Evolutionary conservation across 768 basidiomycete genomes (phyloP).

Genomic region (Artomyces pyxidatus): DNA sequence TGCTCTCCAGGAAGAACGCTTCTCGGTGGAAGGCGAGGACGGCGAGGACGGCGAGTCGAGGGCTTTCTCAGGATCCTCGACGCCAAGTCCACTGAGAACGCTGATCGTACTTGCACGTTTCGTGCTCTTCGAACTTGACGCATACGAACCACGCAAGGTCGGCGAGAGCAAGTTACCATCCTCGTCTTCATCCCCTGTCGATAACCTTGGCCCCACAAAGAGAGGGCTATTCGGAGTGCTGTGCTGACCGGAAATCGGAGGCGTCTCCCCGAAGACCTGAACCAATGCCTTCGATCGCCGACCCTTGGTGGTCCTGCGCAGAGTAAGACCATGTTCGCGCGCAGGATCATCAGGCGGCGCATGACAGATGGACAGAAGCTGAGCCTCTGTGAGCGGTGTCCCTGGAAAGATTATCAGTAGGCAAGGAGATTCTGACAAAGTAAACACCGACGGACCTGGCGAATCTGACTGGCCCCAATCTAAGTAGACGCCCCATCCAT

Average conservation of each 20-base stretch:
- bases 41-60: constrained; percentile 52
- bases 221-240: constrained; percentile 30
- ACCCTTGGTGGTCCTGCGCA: constrained; percentile 46
- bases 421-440: not conserved
- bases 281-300: constrained; percentile 36
- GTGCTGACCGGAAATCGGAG: constrained; percentile 12
- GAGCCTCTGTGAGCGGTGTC: constrained; percentile 70
- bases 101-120: constrained; percentile 95
- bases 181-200: constrained; percentile 27
- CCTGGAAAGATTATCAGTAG: constrained; percentile 31
- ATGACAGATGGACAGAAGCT: constrained; percentile 78
- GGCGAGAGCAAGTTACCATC: constrained; percentile 22
- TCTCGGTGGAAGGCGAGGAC: constrained; percentile 38
- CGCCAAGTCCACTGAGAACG: constrained; percentile 89
- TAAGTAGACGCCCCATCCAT: constrained; percentile 84
- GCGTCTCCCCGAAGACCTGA: constrained; percentile 40
- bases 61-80: constrained; percentile 65
- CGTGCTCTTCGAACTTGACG: constrained; percentile 37
- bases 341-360: constrained; percentile 69
- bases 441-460: constrained; percentile 33
- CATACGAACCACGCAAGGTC: not conserved
- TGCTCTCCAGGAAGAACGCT: constrained; percentile 28
- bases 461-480: constrained; percentile 48
- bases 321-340: constrained; percentile 70
- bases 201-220: constrained; percentile 9